Evolutionary conservation across 345 rosid species (phyloP).

Genomic region (Rhizophora mangle): DNA sequence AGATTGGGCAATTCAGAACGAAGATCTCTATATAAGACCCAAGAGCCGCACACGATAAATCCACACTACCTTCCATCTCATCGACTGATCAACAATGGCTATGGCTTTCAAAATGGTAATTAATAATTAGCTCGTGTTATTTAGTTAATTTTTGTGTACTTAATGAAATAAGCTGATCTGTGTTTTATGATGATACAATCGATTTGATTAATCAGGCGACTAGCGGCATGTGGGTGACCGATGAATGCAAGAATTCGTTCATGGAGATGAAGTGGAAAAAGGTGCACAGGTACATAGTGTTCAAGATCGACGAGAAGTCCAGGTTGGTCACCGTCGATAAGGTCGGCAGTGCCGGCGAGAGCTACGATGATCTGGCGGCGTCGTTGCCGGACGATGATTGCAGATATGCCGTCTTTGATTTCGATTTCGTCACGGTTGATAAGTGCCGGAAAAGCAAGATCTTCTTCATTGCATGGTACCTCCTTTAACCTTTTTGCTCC

Average conservation of each 20-base stretch:
- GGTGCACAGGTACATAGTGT: constrained; percentile 75
- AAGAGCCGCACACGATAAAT: background rate
- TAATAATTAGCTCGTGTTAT: constrained; percentile 7
- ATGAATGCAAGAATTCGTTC: constrained; percentile 88
- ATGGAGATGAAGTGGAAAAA: constrained; percentile 98
- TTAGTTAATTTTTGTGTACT: no score
- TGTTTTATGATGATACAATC: background rate
- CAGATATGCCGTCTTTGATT: constrained; percentile 89
- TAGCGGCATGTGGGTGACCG: constrained; percentile 86
- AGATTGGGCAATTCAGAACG: constrained; percentile 6
- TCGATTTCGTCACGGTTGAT: constrained; percentile 93
- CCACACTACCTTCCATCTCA: background rate
- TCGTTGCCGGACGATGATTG: constrained; percentile 83
- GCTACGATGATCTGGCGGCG: constrained; percentile 68
- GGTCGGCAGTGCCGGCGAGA: constrained; percentile 79
- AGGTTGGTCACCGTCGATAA: constrained; percentile 80
- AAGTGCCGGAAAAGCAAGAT: constrained; percentile 98
- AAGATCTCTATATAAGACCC: constrained; percentile 36
- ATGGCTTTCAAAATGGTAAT: constrained; percentile 98
- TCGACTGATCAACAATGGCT: constrained; percentile 58
- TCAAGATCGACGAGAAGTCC: constrained; percentile 92
- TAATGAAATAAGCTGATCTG: background rate
- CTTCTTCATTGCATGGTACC: constrained; percentile 94
- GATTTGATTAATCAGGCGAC: constrained; percentile 52
- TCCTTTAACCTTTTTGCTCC: constrained; percentile 8